phyloP scores from a whole-genome alignment of 768 basidiomycete genomes.

The Lyophyllum shimeji region DNA sequence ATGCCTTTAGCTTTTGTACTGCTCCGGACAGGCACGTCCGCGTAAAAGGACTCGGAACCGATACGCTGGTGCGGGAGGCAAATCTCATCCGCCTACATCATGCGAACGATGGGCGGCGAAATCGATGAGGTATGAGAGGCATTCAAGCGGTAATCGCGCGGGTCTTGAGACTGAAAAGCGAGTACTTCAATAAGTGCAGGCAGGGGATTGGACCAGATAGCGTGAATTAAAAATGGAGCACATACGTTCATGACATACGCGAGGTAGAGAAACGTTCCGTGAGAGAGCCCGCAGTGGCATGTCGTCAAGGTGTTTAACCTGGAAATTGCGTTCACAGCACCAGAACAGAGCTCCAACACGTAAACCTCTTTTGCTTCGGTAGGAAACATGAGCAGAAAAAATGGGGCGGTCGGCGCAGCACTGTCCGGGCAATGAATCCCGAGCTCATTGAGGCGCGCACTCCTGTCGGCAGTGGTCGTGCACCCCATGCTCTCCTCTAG shows the following conservation, averaged over 20 bases:
- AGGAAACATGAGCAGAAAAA: neutral
- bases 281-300: neutral
- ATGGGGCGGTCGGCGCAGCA: no score
- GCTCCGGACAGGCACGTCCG: neutral
- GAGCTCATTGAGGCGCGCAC: no score
- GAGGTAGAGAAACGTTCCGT: slow-evolving; percentile 5
- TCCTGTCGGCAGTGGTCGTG: neutral
- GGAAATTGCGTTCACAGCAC: neutral
- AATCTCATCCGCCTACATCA: neutral
- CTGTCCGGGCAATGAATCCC: no score
- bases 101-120: neutral
- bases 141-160: neutral
- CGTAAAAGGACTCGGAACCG: slow-evolving; percentile 11
- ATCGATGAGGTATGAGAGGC: slow-evolving; percentile 1
- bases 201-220: slow-evolving; percentile 8
- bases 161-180: neutral
- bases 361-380: neutral
- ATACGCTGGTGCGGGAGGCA: neutral
- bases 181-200: slow-evolving; percentile 8
- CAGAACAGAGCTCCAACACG: neutral
- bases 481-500: neutral
- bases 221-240: slow-evolving; percentile 2
- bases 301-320: neutral
- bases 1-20: slow-evolving; percentile 10
- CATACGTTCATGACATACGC: neutral